phyloP scores from a whole-genome alignment of 2,329 filamentous ascomycete genomes.

The Penicillium sp. region DNA sequence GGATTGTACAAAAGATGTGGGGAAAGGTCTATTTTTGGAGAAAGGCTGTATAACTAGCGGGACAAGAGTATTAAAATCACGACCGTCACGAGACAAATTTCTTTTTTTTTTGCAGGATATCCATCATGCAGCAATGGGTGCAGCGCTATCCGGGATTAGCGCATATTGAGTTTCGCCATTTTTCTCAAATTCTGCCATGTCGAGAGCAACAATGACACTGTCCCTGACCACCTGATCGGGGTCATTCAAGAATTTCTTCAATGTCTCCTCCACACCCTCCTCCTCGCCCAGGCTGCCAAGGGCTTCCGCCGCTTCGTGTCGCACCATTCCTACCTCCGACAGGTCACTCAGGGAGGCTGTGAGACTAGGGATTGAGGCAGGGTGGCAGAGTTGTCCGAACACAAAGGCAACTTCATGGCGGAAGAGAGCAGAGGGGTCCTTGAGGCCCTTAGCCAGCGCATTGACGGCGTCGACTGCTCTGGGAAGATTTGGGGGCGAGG shows the following conservation, averaged over 20 bases:
- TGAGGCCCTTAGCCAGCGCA: constrained; percentile 79
- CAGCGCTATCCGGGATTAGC: constrained; percentile 65
- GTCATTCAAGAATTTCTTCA: constrained; percentile 83
- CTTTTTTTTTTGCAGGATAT: constrained; percentile 3
- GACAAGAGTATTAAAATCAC: constrained; percentile 27
- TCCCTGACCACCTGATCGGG: constrained; percentile 91
- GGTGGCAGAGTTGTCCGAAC: constrained; percentile 92
- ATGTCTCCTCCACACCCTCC: constrained; percentile 81
- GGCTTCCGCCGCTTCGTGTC: constrained; percentile 95
- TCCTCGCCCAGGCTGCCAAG: constrained; percentile 91
- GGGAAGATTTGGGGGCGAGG: constrained; percentile 85
- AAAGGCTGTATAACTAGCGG: constrained; percentile 27
- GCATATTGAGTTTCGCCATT: constrained; percentile 87
- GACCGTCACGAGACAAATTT: constrained; percentile 26
- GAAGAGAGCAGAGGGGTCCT: constrained; percentile 86
- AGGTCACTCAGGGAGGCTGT: constrained; percentile 72
- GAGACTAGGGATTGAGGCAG: constrained; percentile 91
- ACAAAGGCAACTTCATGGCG: constrained; percentile 98
- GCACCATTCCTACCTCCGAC: constrained; percentile 90
- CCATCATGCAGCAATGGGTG: constrained; percentile 30
- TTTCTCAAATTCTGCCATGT: constrained; percentile 97
- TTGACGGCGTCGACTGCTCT: constrained; percentile 85
- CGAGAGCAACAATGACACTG: constrained; percentile 89
- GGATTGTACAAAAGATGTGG: constrained; percentile 14
- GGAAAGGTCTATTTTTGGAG: constrained; percentile 20